A percentile compares a stretch with the other conserved stretches of the same genome.
Conservation (phyloP, 306 rosid genomes). For the Castanopsis chinensis region DNA sequence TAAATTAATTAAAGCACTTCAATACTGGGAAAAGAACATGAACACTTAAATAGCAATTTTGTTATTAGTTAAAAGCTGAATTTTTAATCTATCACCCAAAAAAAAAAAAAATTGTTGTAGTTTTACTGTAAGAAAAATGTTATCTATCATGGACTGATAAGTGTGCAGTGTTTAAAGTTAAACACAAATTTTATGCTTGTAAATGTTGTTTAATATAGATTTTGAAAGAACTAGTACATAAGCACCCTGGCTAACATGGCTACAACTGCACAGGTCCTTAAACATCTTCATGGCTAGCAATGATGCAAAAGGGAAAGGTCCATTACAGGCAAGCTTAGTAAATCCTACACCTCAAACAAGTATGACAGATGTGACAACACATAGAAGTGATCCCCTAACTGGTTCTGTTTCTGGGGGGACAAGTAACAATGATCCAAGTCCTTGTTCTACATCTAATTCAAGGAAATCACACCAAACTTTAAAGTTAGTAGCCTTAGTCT, state of each 20-base stretch:
- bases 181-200: neutral
- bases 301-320: conserved; percentile 31
- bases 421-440: conserved; percentile 10
- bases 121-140: no score
- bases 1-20: no score
- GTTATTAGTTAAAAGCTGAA: no score
- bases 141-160: no score
- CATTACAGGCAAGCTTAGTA: conserved; percentile 27
- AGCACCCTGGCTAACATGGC: conserved; percentile 6
- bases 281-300: conserved; percentile 45
- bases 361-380: conserved; percentile 14
- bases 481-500: conserved; percentile 14
- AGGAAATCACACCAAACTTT: conserved; percentile 31
- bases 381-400: conserved; percentile 57
- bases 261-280: conserved; percentile 22
- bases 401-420: conserved; percentile 7
- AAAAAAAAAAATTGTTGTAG: no score
- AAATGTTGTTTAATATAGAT: neutral
- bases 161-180: no score
- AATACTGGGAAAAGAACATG: no score
- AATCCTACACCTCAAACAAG: conserved; percentile 27
- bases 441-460: conserved; percentile 18
- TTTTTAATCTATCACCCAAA: no score
- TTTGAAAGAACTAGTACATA: neutral
- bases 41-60: no score